phyloP scores from a whole-genome alignment of 2,329 filamentous ascomycete genomes.

The Xylaria sp. region DNA sequence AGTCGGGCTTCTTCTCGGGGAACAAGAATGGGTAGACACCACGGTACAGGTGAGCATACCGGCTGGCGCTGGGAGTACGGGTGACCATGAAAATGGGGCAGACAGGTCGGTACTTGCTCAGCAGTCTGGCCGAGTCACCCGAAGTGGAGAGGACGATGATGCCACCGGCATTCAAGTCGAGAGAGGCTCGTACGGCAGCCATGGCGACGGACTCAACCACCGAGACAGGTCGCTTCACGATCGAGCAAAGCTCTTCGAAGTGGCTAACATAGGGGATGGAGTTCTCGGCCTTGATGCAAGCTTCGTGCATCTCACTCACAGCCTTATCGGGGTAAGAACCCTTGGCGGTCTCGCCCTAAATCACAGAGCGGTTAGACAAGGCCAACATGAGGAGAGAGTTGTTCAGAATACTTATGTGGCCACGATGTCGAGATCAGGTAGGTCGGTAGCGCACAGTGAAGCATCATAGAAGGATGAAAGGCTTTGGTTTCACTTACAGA shows the following conservation, averaged over 20 bases:
- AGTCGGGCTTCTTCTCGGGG: slow-evolving; percentile 93
- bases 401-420: neutral
- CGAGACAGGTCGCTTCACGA: slow-evolving; percentile 83
- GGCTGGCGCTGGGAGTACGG: slow-evolving; percentile 81
- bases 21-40: slow-evolving; percentile 98
- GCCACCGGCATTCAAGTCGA: slow-evolving; percentile 95
- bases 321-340: slow-evolving; percentile 92
- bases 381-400: neutral
- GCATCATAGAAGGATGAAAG: too few species aligned
- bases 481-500: slow-evolving; percentile 57
- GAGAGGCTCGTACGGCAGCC: slow-evolving; percentile 92
- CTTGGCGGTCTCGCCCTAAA: slow-evolving; percentile 93
- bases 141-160: slow-evolving; percentile 97
- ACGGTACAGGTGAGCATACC: slow-evolving; percentile 95
- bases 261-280: slow-evolving; percentile 96
- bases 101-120: slow-evolving; percentile 98
- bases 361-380: slow-evolving; percentile 12
- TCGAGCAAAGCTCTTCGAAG: slow-evolving; percentile 91
- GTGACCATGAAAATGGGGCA: slow-evolving; percentile 99
- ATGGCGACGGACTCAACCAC: slow-evolving; percentile 96
- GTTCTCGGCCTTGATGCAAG: slow-evolving; percentile 95
- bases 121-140: slow-evolving; percentile 90
- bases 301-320: slow-evolving; percentile 97
- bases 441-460: neutral
- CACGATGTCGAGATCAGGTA: neutral